These are phyloP conservation scores for Amanita brunnescens DNA, from an alignment of 768 basidiomycete species.

Conservation along the genomic window DNA sequence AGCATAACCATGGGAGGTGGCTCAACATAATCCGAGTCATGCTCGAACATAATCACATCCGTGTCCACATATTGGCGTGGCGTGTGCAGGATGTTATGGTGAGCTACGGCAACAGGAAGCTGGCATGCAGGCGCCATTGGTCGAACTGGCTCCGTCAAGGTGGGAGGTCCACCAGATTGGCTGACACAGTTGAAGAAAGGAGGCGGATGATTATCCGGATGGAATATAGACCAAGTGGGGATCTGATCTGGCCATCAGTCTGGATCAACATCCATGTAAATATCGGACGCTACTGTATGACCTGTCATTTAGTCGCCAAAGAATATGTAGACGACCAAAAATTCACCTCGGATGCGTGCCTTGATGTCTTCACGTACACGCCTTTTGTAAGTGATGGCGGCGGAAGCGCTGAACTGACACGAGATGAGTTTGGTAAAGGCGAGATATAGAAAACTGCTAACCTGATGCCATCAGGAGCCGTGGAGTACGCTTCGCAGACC, in stretches of 20 bases:
- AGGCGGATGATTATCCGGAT: background rate
- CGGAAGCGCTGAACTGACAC: background rate
- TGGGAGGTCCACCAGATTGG: background rate
- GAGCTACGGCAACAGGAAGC: too few relatives aligned
- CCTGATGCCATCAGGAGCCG: background rate
- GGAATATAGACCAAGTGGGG: background rate
- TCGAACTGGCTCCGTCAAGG: too few relatives aligned
- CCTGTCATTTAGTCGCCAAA: background rate
- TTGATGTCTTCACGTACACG: background rate
- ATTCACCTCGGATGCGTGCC: too few relatives aligned
- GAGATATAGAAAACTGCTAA: background rate
- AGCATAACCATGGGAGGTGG: background rate
- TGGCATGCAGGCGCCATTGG: too few relatives aligned
- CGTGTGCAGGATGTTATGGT: too few relatives aligned
- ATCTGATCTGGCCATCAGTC: background rate
- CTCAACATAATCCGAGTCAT: background rate
- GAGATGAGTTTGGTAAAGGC: background rate
- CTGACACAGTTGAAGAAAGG: background rate
- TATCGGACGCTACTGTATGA: background rate
- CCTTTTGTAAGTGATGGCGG: background rate
- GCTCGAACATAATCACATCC: background rate
- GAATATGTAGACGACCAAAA: background rate
- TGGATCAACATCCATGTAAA: too few relatives aligned
- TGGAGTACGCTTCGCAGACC: background rate
- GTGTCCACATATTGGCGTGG: too few relatives aligned